These are phyloP conservation scores for Boletus nobilissimus DNA, from an alignment of 1,284 basidiomycete species.

Conservation along the genomic window DNA sequence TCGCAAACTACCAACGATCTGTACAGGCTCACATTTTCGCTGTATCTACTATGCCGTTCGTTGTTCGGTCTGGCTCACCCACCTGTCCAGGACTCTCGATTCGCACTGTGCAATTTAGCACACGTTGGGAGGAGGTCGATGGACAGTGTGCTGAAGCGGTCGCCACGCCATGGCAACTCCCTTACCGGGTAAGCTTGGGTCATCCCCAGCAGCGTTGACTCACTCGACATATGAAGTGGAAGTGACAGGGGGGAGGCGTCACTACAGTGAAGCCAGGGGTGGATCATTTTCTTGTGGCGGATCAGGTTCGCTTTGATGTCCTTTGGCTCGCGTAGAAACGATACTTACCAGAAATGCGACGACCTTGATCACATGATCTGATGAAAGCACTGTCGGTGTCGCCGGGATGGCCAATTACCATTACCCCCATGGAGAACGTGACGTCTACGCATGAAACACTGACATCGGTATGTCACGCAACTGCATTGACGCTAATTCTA, in stretches of 20 bases:
- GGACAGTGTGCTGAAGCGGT: slow-evolving; percentile 54
- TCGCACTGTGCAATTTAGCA: slow-evolving; percentile 53
- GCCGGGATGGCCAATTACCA: slow-evolving; percentile 49
- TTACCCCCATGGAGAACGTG: slow-evolving; percentile 54
- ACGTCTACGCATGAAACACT: slow-evolving; percentile 61
- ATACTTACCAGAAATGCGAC: slow-evolving; percentile 47
- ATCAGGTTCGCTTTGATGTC: slow-evolving; percentile 57
- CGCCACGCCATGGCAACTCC: slow-evolving; percentile 61
- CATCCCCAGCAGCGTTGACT: slow-evolving; percentile 45
- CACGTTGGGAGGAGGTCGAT: slow-evolving; percentile 54
- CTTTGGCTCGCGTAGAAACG: slow-evolving; percentile 47
- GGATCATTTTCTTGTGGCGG: slow-evolving; percentile 55
- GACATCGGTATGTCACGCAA: too few species aligned
- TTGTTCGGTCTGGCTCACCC: slow-evolving; percentile 17
- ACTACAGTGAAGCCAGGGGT: slow-evolving; percentile 50
- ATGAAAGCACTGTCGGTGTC: slow-evolving; percentile 49
- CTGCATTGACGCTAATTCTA: too few species aligned
- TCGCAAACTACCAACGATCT: slow-evolving; percentile 43
- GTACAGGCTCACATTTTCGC: slow-evolving; percentile 59
- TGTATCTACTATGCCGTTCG: slow-evolving; percentile 53
- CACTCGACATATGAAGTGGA: slow-evolving; percentile 49
- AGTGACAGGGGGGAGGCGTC: slow-evolving; percentile 50
- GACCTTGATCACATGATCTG: slow-evolving; percentile 48
- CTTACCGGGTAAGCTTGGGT: slow-evolving; percentile 47
- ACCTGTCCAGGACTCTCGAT: slow-evolving; percentile 50